Evolutionary conservation across 2,329 filamentous ascomycete genomes (phyloP).

Genomic region (Aspergillus sp.): DNA sequence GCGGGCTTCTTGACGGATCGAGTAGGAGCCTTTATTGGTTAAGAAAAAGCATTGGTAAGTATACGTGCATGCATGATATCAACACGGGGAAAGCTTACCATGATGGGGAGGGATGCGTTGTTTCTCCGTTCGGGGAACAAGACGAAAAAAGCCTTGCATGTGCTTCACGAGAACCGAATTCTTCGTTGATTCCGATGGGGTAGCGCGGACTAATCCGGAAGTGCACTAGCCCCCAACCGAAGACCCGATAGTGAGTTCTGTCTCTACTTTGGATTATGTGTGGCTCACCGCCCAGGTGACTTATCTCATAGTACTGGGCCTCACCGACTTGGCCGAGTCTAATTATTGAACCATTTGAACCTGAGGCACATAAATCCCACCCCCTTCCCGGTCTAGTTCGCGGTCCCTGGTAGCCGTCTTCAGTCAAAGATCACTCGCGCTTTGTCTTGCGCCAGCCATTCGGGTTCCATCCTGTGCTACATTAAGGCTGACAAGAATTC

Average conservation of each 20-base stretch:
- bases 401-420: not conserved
- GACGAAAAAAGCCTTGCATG: constrained; percentile 3
- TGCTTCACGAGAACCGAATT: constrained; percentile 12
- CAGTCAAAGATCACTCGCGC: not conserved
- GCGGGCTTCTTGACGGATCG: constrained; percentile 21
- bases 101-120: not conserved
- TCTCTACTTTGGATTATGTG: not conserved
- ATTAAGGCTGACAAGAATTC: constrained; percentile 2
- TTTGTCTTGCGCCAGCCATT: not conserved
- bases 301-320: too few relatives aligned
- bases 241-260: constrained; percentile 9
- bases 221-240: constrained; percentile 9
- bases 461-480: not conserved
- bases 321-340: not conserved
- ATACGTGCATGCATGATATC: not conserved
- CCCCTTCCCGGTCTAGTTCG: not conserved
- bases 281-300: constrained; percentile 21
- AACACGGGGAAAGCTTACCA: constrained; percentile 3
- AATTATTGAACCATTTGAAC: too few relatives aligned
- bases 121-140: not conserved
- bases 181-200: constrained; percentile 9
- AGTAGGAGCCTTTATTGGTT: constrained; percentile 29
- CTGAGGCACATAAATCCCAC: not conserved
- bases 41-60: not conserved
- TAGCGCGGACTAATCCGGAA: constrained; percentile 9